Percentiles rank a stretch among this genome's conserved stretches.
Conservation (phyloP, 1,139 yeast species). For the Pichia sp. region DNA sequence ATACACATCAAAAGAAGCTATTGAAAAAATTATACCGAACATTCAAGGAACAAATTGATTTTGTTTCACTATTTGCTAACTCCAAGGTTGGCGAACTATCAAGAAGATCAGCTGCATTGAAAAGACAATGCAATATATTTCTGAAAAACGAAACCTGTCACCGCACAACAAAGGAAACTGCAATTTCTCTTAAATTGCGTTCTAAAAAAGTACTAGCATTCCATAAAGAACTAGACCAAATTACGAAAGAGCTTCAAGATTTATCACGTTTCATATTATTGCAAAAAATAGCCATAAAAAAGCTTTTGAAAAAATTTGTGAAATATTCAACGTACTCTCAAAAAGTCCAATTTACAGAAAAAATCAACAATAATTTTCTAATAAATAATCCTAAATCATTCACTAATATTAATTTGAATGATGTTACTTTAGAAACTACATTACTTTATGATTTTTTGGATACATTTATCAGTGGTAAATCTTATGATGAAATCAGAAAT, state of each 20-base stretch:
- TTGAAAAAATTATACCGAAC: conserved; percentile 21
- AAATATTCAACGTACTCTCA: conserved; percentile 45
- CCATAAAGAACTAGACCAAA: conserved; percentile 33
- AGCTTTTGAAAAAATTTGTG: conserved; percentile 69
- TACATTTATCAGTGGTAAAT: conserved; percentile 12
- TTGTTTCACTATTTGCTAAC: conserved; percentile 44
- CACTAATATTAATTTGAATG: conserved; percentile 54
- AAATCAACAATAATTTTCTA: conserved; percentile 29
- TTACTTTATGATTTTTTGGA: conserved; percentile 43
- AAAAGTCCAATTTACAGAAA: conserved; percentile 33
- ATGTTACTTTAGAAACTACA: conserved; percentile 56
- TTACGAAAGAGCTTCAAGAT: conserved; percentile 58
- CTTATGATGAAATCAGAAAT: conserved; percentile 1
- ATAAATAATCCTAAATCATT: conserved; percentile 44
- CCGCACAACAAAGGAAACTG: conserved; percentile 23
- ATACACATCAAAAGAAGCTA: conserved; percentile 14
- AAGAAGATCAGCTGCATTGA: conserved; percentile 19
- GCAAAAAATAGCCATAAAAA: conserved; percentile 76
- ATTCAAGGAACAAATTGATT: conserved; percentile 31
- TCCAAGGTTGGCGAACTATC: conserved; percentile 57
- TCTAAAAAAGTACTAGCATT: conserved; percentile 18
- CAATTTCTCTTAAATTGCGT: conserved; percentile 3
- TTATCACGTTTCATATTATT: conserved; percentile 67
- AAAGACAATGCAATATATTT: conserved; percentile 20
- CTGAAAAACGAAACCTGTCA: conserved; percentile 18